A percentile compares a stretch with the other conserved stretches of the same genome.
These are phyloP conservation scores for Helianthus annuus DNA, from an alignment of 129 eudicot genomes.

Conservation along the genomic window DNA sequence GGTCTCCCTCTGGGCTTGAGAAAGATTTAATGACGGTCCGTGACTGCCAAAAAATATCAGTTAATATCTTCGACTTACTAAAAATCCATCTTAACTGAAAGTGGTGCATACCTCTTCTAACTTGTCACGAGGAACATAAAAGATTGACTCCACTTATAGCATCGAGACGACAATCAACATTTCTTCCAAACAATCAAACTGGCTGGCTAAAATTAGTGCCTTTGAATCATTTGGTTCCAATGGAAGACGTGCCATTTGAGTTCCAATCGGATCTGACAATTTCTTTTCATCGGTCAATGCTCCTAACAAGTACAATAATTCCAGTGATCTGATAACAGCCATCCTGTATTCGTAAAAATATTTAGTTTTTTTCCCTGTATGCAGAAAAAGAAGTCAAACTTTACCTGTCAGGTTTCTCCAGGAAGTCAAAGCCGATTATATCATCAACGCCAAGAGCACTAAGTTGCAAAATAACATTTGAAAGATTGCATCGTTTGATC, in stretches of 20 bases:
- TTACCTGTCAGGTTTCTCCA: constrained; percentile 93
- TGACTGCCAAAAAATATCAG: constrained; percentile 9
- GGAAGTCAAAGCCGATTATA: constrained; percentile 84
- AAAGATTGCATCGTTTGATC: constrained; percentile 85
- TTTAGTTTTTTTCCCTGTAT: no score
- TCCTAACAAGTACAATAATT: constrained; percentile 69
- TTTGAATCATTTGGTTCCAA: constrained; percentile 82
- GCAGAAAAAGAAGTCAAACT: not conserved
- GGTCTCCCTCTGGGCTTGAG: constrained; percentile 91
- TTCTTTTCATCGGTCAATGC: constrained; percentile 78
- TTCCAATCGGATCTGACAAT: constrained; percentile 85
- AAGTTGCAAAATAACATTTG: constrained; percentile 87
- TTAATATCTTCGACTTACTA: not conserved
- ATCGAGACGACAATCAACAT: constrained; percentile 88
- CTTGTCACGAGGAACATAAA: constrained; percentile 90
- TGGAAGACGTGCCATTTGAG: constrained; percentile 91
- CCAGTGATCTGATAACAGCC: constrained; percentile 78
- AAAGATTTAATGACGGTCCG: constrained; percentile 59
- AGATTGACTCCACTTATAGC: constrained; percentile 93
- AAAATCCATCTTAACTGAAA: constrained; percentile 3
- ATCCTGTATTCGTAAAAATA: constrained; percentile 44
- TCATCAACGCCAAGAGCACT: constrained; percentile 91
- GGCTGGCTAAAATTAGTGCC: constrained; percentile 81
- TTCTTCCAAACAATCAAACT: constrained; percentile 88
- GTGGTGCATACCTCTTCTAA: constrained; percentile 70